These are phyloP conservation scores for Mallotus nudiflorus DNA, from an alignment of 345 rosid species.

Conservation along the genomic window DNA sequence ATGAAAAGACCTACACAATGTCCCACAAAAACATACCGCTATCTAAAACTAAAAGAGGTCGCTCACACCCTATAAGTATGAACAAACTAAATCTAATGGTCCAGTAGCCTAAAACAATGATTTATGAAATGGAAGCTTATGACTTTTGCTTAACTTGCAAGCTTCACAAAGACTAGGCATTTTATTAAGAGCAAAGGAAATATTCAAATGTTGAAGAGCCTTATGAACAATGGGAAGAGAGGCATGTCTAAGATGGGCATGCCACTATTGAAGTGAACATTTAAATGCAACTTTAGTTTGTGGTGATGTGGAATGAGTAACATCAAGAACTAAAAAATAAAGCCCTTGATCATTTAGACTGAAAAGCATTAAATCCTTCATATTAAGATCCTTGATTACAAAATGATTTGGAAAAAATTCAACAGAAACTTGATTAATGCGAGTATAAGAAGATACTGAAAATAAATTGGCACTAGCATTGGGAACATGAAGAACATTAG, in stretches of 20 bases:
- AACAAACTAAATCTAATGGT: conserved; percentile 10
- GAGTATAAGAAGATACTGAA: too few relatives aligned
- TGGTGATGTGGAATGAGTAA: background rate
- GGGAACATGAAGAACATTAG: too few relatives aligned
- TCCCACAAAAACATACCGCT: too few relatives aligned
- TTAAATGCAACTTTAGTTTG: too few relatives aligned
- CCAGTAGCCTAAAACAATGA: background rate
- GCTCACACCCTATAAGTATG: too few relatives aligned
- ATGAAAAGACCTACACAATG: too few relatives aligned
- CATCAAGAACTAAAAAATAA: background rate
- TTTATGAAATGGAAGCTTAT: background rate
- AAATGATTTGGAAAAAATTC: too few relatives aligned
- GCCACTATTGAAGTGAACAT: too few relatives aligned
- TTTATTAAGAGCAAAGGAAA: background rate
- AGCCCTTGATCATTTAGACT: background rate
- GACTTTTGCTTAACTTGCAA: background rate
- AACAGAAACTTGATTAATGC: too few relatives aligned
- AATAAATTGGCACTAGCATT: too few relatives aligned
- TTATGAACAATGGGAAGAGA: background rate
- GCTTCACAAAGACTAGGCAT: background rate
- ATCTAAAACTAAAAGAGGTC: too few relatives aligned
- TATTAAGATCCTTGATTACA: background rate
- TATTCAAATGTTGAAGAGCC: background rate
- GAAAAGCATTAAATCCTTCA: background rate
- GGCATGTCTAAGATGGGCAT: too few relatives aligned